Evolutionary conservation across 2,329 filamentous ascomycete species (phyloP), one percentile per base, ranked within the genome.

Genomic region (Aspergillus ruber): DNA sequence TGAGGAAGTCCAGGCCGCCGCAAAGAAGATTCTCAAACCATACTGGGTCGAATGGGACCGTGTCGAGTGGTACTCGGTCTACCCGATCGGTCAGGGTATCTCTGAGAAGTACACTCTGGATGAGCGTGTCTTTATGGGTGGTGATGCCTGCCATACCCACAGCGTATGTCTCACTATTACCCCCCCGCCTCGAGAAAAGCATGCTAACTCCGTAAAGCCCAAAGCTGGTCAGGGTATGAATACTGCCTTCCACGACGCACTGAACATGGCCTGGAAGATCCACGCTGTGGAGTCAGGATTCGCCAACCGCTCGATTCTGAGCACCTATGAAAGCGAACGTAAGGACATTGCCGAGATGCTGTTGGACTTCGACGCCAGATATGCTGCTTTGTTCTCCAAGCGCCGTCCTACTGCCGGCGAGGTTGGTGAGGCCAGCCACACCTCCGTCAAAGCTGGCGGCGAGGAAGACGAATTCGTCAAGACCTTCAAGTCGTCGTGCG

Each of bases 231-330:
- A 84, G 58, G 81, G 81, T 48, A 83, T 80, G 77, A 80, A 80
- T 69, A 80, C 79, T 54, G 74, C 80, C 18, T 79, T 79, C 68
- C 67, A 77, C 42, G 74, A 77, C 59, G 89, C 89, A 0, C 81
- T 89, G 50, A 97, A 96, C 67, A 76, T 97, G 36, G 90, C 90
- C 6, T 97, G 90, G 90, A 97, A 97, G 74, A 87, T 96, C 44
- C 90, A 95, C 64, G 83, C 87, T 32, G 91, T 96, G 8, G 90
- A 95, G 64, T 77, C 79, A 21, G 89, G 89, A 10, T 88, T 95
- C 56, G 88, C 89, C 1, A 72, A 83, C 25, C 84, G 87, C 51
- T 80, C 81, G 3, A 76, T 93, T 15, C 78, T 97, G 44, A 80
- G 83, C 52, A 93, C 90, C 0, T 97, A 96, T 66, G 88, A 96